These are phyloP conservation scores for Chaetomium strumarium DNA, from an alignment of 2,329 filamentous ascomycete genomes.

Conservation along the genomic window DNA sequence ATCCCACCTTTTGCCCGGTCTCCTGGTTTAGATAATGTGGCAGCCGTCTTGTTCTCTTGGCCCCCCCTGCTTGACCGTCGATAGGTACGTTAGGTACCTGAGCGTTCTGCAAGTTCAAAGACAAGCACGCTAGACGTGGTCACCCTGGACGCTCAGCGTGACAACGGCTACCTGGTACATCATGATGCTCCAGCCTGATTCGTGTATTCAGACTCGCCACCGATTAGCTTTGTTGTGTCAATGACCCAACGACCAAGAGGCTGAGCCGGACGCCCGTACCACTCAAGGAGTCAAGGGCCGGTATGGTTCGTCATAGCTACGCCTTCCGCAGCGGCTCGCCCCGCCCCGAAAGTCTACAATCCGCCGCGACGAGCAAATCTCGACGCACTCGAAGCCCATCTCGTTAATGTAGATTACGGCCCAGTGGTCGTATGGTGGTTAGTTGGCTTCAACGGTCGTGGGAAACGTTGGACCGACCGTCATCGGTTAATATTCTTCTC, in stretches of 20 bases:
- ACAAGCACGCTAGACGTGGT: not conserved
- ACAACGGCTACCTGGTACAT: not conserved
- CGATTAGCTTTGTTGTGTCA: not conserved
- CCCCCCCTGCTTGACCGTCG: not conserved
- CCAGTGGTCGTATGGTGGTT: not conserved
- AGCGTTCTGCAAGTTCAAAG: not conserved
- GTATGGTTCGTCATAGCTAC: not conserved
- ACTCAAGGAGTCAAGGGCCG: no score
- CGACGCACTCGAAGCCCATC: not conserved
- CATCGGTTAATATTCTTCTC: no score
- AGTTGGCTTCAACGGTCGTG: no score
- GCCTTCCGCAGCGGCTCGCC: not conserved
- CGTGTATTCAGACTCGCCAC: not conserved
- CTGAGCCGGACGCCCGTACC: slow-evolving; percentile 2
- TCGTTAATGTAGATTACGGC: not conserved
- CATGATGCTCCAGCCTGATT: not conserved
- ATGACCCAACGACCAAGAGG: not conserved
- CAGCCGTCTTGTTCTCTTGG: not conserved
- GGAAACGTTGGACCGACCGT: no score
- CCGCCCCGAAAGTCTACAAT: not conserved
- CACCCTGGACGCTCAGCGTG: not conserved
- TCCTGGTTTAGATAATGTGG: not conserved
- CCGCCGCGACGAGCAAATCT: not conserved
- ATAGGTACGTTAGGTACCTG: no score
- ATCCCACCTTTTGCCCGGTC: no score